A percentile compares a stretch with the other conserved stretches of the same genome.
These are phyloP conservation scores for Calonectria leucothoes DNA, from an alignment of 2,329 filamentous ascomycete species.

Conservation along the genomic window DNA sequence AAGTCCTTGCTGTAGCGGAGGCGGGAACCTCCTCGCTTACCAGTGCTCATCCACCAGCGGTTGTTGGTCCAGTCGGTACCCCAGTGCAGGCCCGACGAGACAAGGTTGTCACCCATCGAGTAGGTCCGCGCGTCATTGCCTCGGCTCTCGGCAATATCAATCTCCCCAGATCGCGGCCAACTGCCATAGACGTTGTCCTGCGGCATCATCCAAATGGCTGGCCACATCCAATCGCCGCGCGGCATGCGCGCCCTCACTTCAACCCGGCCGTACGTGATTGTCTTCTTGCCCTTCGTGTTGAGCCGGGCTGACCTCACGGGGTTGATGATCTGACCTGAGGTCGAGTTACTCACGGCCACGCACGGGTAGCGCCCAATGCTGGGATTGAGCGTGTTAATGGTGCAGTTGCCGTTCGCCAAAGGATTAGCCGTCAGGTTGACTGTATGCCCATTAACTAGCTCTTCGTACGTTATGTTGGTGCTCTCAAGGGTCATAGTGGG, in stretches of 20 bases:
- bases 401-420: conserved; percentile 48
- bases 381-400: conserved; percentile 39
- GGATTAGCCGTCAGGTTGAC: conserved; percentile 58
- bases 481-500: conserved; percentile 57
- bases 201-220: conserved; percentile 59
- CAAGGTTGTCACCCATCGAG: conserved; percentile 49
- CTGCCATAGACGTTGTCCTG: conserved; percentile 57
- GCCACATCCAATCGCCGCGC: conserved; percentile 67
- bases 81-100: conserved; percentile 59
- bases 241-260: conserved; percentile 66
- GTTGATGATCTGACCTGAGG: conserved; percentile 57
- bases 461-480: conserved; percentile 44
- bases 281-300: conserved; percentile 57
- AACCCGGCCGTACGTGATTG: conserved; percentile 61
- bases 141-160: conserved; percentile 63
- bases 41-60: conserved; percentile 46
- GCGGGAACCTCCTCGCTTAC: conserved; percentile 45
- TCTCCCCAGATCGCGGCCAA: conserved; percentile 65
- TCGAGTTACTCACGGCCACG: conserved; percentile 55
- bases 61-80: conserved; percentile 45
- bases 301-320: conserved; percentile 59
- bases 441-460: conserved; percentile 51
- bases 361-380: conserved; percentile 43
- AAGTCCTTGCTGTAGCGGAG: conserved; percentile 52
- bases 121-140: conserved; percentile 56